These are phyloP conservation scores for Dryas integrifolia DNA, from an alignment of 331 rosid genomes.

Conservation along the genomic window DNA sequence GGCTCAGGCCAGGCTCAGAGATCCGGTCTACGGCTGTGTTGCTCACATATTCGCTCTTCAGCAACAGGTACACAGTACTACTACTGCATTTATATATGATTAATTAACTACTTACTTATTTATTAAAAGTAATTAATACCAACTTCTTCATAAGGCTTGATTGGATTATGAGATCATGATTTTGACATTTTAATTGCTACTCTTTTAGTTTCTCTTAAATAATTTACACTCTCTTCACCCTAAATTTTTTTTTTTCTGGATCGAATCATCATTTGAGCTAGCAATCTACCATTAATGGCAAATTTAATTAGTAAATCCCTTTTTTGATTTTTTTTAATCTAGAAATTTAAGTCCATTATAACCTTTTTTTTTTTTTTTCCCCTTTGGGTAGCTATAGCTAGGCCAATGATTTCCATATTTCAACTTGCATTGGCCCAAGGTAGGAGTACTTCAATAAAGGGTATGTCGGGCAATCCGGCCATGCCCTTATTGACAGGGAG, in stretches of 20 bases:
- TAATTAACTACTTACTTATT: background rate
- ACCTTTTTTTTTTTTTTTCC: background rate
- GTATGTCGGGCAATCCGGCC: background rate
- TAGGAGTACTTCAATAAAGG: background rate
- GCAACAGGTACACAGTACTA: conserved; percentile 61
- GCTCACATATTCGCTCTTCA: conserved; percentile 87
- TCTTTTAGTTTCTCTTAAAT: background rate
- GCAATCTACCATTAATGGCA: no score
- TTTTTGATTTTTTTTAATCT: background rate
- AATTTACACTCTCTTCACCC: no score
- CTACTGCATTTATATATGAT: background rate
- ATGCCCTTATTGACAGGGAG: conserved; percentile 12
- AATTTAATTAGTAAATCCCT: background rate
- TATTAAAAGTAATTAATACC: background rate
- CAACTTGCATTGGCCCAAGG: conserved; percentile 4
- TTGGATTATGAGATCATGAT: background rate
- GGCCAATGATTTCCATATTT: background rate
- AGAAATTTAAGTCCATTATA: background rate
- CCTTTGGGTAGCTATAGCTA: background rate
- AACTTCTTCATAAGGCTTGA: conserved; percentile 4
- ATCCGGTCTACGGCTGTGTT: conserved; percentile 92
- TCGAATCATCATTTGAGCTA: no score
- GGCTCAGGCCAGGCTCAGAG: conserved; percentile 85
- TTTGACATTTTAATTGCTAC: no score
- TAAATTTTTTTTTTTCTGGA: background rate